Conservation (phyloP, 768 basidiomycete genomes). For the Brasilioporus rufonigricans region DNA sequence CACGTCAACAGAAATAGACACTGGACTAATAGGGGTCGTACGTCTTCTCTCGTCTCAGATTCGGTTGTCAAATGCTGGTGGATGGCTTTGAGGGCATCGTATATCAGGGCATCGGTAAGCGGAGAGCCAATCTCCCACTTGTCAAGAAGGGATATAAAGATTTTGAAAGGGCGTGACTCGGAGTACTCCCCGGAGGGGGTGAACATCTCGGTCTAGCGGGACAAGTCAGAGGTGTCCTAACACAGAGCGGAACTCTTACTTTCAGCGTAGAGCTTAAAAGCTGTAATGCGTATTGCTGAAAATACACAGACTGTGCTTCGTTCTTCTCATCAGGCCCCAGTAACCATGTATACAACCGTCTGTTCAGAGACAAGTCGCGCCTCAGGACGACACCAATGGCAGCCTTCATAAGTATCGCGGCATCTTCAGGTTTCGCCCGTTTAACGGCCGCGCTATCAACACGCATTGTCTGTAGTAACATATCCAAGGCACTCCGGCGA, state of each 20-base stretch:
- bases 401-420: constrained; percentile 80
- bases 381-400: constrained; percentile 88
- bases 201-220: constrained; percentile 69
- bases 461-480: constrained; percentile 73
- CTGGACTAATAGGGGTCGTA: constrained; percentile 30
- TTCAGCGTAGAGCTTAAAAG: constrained; percentile 69
- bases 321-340: constrained; percentile 78
- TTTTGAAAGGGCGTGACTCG: constrained; percentile 87
- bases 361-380: constrained; percentile 88
- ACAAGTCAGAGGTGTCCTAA: constrained; percentile 10
- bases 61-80: constrained; percentile 52
- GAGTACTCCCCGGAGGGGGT: constrained; percentile 68
- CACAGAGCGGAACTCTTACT: constrained; percentile 36
- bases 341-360: constrained; percentile 91
- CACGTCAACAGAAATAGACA: background rate
- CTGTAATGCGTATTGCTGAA: constrained; percentile 68
- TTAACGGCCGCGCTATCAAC: constrained; percentile 71
- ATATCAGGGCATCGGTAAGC: constrained; percentile 74
- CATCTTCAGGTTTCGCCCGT: constrained; percentile 69
- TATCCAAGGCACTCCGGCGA: constrained; percentile 79
- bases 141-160: constrained; percentile 91
- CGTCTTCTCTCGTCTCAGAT: constrained; percentile 59
- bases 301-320: constrained; percentile 70
- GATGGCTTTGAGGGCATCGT: constrained; percentile 77
- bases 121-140: constrained; percentile 94